Conservation (phyloP, 495 filamentous ascomycete genomes). For the Rhypophila decipiens region DNA sequence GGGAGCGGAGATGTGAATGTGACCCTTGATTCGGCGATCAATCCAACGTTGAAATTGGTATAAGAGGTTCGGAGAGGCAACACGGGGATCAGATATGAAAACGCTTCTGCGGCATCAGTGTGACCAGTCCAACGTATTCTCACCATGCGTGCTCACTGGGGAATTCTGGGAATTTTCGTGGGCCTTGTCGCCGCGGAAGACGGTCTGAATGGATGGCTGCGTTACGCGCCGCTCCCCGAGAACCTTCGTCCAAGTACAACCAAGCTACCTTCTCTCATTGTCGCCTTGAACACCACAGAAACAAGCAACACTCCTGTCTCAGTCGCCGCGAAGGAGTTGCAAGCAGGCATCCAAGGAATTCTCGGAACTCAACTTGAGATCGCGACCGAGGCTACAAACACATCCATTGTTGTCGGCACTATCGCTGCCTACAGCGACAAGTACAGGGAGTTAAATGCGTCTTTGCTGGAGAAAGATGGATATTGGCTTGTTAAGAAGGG, state of each 20-base stretch:
- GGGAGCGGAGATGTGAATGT: no score
- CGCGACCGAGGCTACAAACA: constrained; percentile 15
- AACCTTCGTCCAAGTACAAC: constrained; percentile 15
- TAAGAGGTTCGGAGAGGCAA: no score
- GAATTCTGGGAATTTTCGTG: not conserved
- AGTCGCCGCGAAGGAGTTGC: constrained; percentile 53
- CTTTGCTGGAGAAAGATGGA: constrained; percentile 53
- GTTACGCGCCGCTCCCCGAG: constrained; percentile 51
- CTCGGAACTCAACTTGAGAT: constrained; percentile 40
- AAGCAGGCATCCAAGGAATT: constrained; percentile 49
- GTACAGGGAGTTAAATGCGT: constrained; percentile 14
- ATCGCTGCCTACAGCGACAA: constrained; percentile 40
- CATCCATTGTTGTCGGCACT: constrained; percentile 53
- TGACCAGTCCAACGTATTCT: no score
- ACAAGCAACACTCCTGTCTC: constrained; percentile 49
- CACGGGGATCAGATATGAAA: no score
- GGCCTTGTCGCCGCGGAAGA: constrained; percentile 47
- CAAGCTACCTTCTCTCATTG: constrained; percentile 42
- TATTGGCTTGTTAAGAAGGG: constrained; percentile 51
- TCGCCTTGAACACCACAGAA: constrained; percentile 42
- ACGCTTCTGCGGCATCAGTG: no score
- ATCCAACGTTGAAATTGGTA: no score
- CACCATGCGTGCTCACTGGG: not conserved
- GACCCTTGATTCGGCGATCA: no score
- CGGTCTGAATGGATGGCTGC: constrained; percentile 57